Conservation (phyloP, 2,329 filamentous ascomycete species). For the Colletotrichum destructivum region DNA sequence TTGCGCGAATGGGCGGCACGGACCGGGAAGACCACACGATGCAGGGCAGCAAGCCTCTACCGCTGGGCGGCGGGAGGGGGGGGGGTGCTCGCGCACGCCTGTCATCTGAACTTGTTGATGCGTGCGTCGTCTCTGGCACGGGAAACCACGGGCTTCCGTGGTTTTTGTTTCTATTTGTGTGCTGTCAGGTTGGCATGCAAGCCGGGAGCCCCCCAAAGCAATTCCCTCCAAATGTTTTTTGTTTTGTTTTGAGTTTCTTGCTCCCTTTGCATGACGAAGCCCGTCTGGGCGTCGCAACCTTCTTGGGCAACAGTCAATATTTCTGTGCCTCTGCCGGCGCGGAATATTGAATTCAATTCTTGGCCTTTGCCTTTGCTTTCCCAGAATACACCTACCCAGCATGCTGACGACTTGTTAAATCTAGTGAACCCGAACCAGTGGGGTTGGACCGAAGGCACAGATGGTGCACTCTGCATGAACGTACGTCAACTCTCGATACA, state of each 20-base stretch:
- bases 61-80: background rate
- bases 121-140: background rate
- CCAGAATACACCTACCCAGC: background rate
- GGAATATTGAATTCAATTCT: background rate
- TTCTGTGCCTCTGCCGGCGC: background rate
- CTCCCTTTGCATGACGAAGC: slow-evolving; percentile 38
- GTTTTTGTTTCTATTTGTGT: slow-evolving; percentile 29
- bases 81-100: background rate
- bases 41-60: slow-evolving; percentile 22
- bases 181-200: slow-evolving; percentile 7
- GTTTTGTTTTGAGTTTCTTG: slow-evolving; percentile 20
- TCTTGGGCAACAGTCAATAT: background rate
- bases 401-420: slow-evolving; percentile 30
- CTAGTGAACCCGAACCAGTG: slow-evolving; percentile 71
- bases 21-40: slow-evolving; percentile 25
- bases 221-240: too few relatives aligned
- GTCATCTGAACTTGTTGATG: slow-evolving; percentile 25
- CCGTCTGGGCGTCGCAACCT: slow-evolving; percentile 13
- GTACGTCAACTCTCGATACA: slow-evolving; percentile 54
- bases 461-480: slow-evolving; percentile 66
- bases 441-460: slow-evolving; percentile 58
- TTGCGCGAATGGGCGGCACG: slow-evolving; percentile 18
- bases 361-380: too few relatives aligned
- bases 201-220: too few relatives aligned
- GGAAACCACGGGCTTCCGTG: slow-evolving; percentile 28